Evolutionary conservation across 768 basidiomycete species (phyloP), one percentile per base, ranked within the genome.

Genomic region (Amanita jacksonii): DNA sequence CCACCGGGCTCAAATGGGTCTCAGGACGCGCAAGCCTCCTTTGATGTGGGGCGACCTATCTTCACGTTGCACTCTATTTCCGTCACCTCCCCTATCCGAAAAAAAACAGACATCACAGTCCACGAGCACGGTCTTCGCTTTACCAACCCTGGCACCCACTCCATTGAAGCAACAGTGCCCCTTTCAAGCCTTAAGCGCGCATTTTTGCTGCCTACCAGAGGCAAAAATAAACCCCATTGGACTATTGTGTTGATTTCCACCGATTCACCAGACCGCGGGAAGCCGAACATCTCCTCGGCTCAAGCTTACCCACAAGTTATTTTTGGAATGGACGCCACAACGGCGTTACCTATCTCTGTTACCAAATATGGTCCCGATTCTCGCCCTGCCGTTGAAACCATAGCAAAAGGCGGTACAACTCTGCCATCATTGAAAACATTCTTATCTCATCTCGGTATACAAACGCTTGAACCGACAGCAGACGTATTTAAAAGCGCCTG

Each of bases 151-250:
- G 53, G 63, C 0, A 70, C 78, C 1, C 66, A 69, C 38, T 63
- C 61, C 10, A 46, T 72, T 6, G 79, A 81, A 52, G 63, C 70
- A 0, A 65, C 64, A 10, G 61, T 81, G 35, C 70, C 76, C 2
- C 66, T 79, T 22, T 60, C 71, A 13, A 51, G 51, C 16, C 58
- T 86, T 41, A 62, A 64, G 1, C 78, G 83, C 25, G 76, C 76
- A 0, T 89, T 88, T 58, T 56, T 89, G 39, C 57, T 88, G 1
- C 82, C 85, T 8, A 86, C 85, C 0, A 72, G 85, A 19, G 82
- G 81, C 22, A 86, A 85, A 58, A 57, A 66, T 22, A 83, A 78
- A 52, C 66, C 76, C 0, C 81, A 87, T 52, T 85, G 82, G 81
- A 81, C 81, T 0, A 68, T 83, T 23, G 68, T 84, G 10, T 55